phyloP scores from a whole-genome alignment of 176 grass and related monocot genomes.

The Triticum aestivum region DNA sequence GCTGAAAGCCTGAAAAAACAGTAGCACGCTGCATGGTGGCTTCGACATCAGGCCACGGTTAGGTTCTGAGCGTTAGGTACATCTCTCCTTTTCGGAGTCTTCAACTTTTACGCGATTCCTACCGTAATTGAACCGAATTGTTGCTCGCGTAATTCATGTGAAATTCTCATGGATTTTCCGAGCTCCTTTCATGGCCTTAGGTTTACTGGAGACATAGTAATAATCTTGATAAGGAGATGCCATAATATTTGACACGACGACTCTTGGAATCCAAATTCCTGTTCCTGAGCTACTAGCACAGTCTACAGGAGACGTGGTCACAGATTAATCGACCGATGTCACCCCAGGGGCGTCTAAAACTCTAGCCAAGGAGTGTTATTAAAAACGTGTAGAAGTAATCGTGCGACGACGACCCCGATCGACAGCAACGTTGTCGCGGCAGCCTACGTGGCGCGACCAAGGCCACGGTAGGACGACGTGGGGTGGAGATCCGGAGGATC shows the following conservation, averaged over 20 bases:
- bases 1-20: neutral
- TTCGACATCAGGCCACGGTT: neutral
- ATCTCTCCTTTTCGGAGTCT: accelerated
- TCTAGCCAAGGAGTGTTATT: neutral
- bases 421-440: neutral
- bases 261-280: neutral
- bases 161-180: neutral
- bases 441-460: slow-evolving; percentile 14
- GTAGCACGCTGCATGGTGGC: no score
- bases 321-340: neutral
- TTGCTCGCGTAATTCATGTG: neutral
- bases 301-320: slow-evolving; percentile 20
- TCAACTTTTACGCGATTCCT: neutral
- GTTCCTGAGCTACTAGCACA: no score
- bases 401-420: slow-evolving; percentile 24
- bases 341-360: neutral
- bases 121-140: neutral
- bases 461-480: slow-evolving; percentile 39
- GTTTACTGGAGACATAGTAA: no score
- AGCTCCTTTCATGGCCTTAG: neutral
- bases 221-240: neutral
- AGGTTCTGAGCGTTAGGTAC: no score
- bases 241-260: neutral
- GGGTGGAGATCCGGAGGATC: slow-evolving; percentile 35
- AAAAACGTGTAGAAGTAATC: slow-evolving; percentile 6